phyloP scores from a whole-genome alignment of 345 rosid species.

The Gossypium longicalyx region DNA sequence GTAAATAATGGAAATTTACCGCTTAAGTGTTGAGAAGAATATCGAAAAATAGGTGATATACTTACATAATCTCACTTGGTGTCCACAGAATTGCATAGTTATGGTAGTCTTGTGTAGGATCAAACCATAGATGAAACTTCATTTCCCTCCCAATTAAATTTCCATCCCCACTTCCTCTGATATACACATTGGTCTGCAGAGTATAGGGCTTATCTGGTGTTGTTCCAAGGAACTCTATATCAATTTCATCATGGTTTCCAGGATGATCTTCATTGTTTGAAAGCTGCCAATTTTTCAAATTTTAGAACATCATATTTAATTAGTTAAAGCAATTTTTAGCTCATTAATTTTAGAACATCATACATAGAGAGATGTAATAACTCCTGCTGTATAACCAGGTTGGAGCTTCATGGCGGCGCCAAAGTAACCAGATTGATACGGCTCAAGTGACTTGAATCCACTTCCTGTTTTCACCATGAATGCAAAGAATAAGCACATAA shows the following conservation, averaged over 20 bases:
- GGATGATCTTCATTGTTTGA: slow-evolving; percentile 83
- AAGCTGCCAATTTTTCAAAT: slow-evolving; percentile 39
- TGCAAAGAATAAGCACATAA: neutral
- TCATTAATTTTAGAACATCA: slow-evolving; percentile 9
- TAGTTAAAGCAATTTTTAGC: neutral
- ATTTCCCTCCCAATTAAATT: slow-evolving; percentile 71
- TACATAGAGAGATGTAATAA: slow-evolving; percentile 75
- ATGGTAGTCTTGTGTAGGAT: slow-evolving; percentile 78
- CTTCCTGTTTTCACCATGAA: slow-evolving; percentile 54
- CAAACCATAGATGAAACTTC: slow-evolving; percentile 83
- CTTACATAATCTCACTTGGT: slow-evolving; percentile 68
- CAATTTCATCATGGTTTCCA: slow-evolving; percentile 82
- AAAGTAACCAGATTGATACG: slow-evolving; percentile 76
- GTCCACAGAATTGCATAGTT: slow-evolving; percentile 72
- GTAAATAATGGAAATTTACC: too few species aligned
- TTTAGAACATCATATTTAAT: neutral
- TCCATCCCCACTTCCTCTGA: slow-evolving; percentile 87
- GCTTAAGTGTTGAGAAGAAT: too few species aligned
- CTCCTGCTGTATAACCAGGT: slow-evolving; percentile 92
- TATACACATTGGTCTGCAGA: slow-evolving; percentile 84
- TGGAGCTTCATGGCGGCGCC: slow-evolving; percentile 84
- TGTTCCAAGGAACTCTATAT: slow-evolving; percentile 87
- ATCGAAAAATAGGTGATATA: neutral
- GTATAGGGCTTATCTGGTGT: slow-evolving; percentile 65
- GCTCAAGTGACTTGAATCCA: slow-evolving; percentile 72